Evolutionary conservation across 768 basidiomycete genomes (phyloP).

Genomic region (Kondoa subrosea): DNA sequence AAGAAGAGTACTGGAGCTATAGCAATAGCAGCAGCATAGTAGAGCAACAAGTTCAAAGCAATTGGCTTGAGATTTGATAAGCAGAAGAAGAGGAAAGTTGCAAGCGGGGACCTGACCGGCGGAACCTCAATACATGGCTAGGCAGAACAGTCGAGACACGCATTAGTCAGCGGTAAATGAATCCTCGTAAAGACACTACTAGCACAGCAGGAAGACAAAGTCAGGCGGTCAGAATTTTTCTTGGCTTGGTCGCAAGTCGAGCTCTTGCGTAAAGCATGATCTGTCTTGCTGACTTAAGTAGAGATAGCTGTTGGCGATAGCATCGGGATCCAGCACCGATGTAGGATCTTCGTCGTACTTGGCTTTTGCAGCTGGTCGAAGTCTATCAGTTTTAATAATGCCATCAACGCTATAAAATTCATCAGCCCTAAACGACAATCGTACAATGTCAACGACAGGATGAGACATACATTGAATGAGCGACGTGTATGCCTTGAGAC

Average conservation of each 20-base stretch:
- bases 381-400: neutral
- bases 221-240: neutral
- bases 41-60: too few relatives aligned
- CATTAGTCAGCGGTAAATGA: too few relatives aligned
- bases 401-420: neutral
- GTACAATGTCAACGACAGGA: neutral
- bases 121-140: too few relatives aligned
- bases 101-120: too few relatives aligned
- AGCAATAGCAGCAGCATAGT: too few relatives aligned
- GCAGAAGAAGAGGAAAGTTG: too few relatives aligned
- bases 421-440: too few relatives aligned
- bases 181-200: neutral
- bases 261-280: neutral
- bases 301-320: neutral
- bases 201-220: neutral
- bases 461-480: neutral
- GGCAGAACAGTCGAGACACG: too few relatives aligned
- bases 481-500: neutral
- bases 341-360: neutral
- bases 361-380: neutral
- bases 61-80: too few relatives aligned
- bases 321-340: neutral
- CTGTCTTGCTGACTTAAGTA: neutral
- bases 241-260: neutral
- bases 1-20: too few relatives aligned